Conservation (phyloP, 179 eudicot species). For the Silene coronaria region DNA sequence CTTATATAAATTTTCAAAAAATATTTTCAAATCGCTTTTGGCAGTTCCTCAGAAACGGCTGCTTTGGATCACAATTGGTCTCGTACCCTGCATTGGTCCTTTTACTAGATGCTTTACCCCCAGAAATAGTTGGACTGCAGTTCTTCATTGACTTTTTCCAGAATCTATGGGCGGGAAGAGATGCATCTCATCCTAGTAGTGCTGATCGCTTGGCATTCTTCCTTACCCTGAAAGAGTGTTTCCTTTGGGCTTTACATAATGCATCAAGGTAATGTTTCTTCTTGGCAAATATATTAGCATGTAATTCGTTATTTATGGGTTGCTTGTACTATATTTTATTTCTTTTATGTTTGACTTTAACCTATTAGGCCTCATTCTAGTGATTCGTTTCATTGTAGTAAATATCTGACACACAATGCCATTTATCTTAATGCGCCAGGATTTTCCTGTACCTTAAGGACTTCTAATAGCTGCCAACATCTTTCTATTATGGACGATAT, state of each 20-base stretch:
- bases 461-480: neutral
- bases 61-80: slow-evolving; percentile 92
- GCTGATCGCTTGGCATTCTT: slow-evolving; percentile 62
- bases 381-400: neutral
- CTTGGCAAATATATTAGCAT: neutral
- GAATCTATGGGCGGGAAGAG: slow-evolving; percentile 79
- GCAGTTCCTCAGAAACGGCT: slow-evolving; percentile 79
- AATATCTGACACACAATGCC: neutral
- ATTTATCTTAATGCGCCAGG: neutral
- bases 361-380: neutral
- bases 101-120: slow-evolving; percentile 64
- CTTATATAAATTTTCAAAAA: slow-evolving; percentile 61
- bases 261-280: slow-evolving; percentile 56
- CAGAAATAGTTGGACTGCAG: slow-evolving; percentile 45
- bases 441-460: neutral
- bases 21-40: slow-evolving; percentile 51
- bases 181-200: slow-evolving; percentile 42
- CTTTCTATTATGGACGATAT: neutral
- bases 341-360: neutral
- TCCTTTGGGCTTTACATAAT: slow-evolving; percentile 58
- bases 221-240: slow-evolving; percentile 69
- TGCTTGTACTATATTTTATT: neutral
- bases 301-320: neutral
- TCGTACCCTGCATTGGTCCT: slow-evolving; percentile 84
- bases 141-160: slow-evolving; percentile 70